Conservation (phyloP, 1,284 basidiomycete species). For the Moesziomyces sp. region DNA sequence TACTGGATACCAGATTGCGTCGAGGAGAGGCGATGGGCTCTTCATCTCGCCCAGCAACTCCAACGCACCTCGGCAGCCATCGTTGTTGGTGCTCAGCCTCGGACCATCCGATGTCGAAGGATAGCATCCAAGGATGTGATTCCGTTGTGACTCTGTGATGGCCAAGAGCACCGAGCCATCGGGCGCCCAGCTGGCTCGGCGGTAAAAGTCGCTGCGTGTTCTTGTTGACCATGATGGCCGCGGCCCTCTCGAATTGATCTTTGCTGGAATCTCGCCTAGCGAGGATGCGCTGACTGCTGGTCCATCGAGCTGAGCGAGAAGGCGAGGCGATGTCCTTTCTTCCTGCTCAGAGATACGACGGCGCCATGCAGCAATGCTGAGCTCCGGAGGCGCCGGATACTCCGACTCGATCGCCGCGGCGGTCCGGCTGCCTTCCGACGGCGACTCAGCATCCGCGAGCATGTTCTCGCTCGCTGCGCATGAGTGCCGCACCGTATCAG, state of each 20-base stretch:
- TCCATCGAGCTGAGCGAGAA: constrained; percentile 2
- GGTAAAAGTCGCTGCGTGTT: constrained; percentile 23
- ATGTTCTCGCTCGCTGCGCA: constrained; percentile 3
- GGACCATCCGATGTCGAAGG: too few relatives aligned
- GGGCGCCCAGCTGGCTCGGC: constrained; percentile 45
- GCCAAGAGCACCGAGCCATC: constrained; percentile 51
- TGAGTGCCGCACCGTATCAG: neutral
- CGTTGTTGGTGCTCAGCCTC: too few relatives aligned
- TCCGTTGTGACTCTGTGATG: constrained; percentile 45
- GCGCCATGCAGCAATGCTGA: constrained; percentile 14
- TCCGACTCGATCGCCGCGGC: constrained; percentile 5
- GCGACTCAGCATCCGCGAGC: constrained; percentile 1
- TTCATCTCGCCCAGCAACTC: neutral
- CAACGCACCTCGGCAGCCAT: neutral
- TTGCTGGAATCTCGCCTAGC: too few relatives aligned
- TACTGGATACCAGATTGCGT: constrained; percentile 54
- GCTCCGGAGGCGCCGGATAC: constrained; percentile 32
- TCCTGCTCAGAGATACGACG: neutral
- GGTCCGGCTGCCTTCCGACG: constrained; percentile 4
- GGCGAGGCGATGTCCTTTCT: constrained; percentile 1
- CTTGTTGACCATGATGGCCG: neutral
- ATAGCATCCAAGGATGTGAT: constrained; percentile 29
- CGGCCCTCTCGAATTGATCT: too few relatives aligned
- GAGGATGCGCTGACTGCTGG: neutral
- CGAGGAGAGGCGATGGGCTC: constrained; percentile 49